Evolutionary conservation across 208 protist genomes (phyloP), one percentile per base, ranked within the genome.

Genomic region (Herpetomonas tarakana): DNA sequence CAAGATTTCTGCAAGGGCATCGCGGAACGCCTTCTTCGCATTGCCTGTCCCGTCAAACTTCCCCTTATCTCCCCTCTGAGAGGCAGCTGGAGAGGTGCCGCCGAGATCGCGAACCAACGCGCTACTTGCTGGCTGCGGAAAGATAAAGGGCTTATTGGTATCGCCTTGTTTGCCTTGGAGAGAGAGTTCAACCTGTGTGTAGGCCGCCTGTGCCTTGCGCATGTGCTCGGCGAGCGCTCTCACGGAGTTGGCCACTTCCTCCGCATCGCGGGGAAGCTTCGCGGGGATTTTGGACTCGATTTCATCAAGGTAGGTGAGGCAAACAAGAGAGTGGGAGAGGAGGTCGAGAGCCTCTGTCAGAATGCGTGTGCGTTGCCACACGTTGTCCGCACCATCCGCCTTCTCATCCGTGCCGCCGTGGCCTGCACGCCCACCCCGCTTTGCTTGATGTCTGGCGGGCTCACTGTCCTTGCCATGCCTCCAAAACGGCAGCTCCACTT

Each of bases 21-120:
- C 56, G 25, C 35, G 58, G 26, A 71, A 65, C 9, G 50, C 46
- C 19, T 44, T 39, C 45, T 71, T 64, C 16, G 57, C 39, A 1
- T 53, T 50, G 22, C 41, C 25, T 18, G 59, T 27, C 18, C 51
- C 49, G 29, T 62, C 55, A 30, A 39, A 27, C 25, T 61, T 18
- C 9, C 9, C 21, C 7, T 16, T 50, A 3, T 3, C 2, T 9
- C 14, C 46, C 49, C 39, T 25, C 2, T 27, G 24, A 16, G 19
- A 24, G 27, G 14, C 16, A 16, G n/a, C 31, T 27, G 31, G 22
- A 12, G 19, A 4, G 44, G 47, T 26, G 14, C 21, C 25, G 21
- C 27, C 11, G 0, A 12, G 3, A 12, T 1, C 2, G 9, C 44
- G 3, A 26, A 45, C 3, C 11, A 21, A 4, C 39, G 46, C 0